These are phyloP conservation scores for Aspergillus leporis DNA, from an alignment of 495 filamentous ascomycete species.

Conservation along the genomic window DNA sequence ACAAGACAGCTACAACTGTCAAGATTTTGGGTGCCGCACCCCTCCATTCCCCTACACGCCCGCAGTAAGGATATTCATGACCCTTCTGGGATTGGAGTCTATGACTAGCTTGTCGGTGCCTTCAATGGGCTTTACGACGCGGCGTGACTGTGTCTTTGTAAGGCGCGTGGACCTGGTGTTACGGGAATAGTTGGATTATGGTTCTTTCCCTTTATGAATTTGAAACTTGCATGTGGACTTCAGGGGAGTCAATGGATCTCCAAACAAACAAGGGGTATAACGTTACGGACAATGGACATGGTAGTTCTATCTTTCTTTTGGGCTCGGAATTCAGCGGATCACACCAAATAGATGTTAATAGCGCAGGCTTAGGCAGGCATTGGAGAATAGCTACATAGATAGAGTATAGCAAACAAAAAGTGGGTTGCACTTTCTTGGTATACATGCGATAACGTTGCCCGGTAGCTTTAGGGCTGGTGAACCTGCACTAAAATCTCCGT, in stretches of 20 bases:
- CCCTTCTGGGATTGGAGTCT: neutral
- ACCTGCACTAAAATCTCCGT: neutral
- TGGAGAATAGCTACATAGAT: conserved; percentile 5
- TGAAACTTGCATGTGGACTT: conserved; percentile 2
- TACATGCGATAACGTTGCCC: neutral
- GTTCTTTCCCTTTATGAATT: conserved; percentile 4
- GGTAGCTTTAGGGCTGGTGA: neutral
- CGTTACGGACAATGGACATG: conserved; percentile 19
- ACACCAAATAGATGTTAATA: conserved; percentile 17
- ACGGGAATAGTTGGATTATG: neutral
- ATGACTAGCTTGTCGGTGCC: neutral
- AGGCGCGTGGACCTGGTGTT: conserved; percentile 3
- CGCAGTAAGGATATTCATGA: conserved; percentile 5
- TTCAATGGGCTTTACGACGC: neutral
- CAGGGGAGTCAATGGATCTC: conserved; percentile 8
- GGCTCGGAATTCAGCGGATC: neutral
- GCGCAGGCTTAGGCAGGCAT: conserved; percentile 6
- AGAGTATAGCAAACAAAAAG: neutral
- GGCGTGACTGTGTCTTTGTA: neutral
- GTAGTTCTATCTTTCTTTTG: conserved; percentile 10
- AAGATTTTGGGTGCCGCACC: conserved; percentile 16
- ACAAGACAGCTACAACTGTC: conserved; percentile 15
- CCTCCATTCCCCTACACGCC: conserved; percentile 2
- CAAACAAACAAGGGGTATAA: conserved; percentile 14
- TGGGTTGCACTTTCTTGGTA: neutral